phyloP scores from a whole-genome alignment of 371 early-diverging fungal genomes.

The Catenaria anguillulae region DNA sequence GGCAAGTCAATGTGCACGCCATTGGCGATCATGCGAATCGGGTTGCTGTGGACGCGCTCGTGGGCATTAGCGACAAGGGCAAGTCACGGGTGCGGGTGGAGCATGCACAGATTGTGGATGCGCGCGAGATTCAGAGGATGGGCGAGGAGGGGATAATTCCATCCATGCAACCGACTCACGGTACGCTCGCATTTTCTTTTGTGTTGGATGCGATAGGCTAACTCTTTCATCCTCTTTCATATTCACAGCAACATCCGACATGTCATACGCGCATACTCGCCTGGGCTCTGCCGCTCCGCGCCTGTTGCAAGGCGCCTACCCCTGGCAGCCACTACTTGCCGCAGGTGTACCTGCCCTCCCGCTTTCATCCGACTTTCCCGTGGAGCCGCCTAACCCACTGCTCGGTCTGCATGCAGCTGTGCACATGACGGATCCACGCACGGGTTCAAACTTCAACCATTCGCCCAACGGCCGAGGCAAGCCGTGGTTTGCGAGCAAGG shows the following conservation, averaged over 20 bases:
- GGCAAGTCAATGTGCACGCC: slow-evolving; percentile 27
- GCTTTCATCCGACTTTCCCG: slow-evolving; percentile 30
- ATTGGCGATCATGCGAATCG: slow-evolving; percentile 30
- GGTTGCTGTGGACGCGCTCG: slow-evolving; percentile 20
- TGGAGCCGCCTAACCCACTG: slow-evolving; percentile 26
- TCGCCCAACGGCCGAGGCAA: not conserved
- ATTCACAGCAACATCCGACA: slow-evolving; percentile 24
- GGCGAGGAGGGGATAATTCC: slow-evolving; percentile 23
- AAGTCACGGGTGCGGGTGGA: slow-evolving; percentile 20
- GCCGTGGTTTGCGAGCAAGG: not conserved
- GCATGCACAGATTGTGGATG: slow-evolving; percentile 25
- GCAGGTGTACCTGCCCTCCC: slow-evolving; percentile 18
- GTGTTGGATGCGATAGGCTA: no score
- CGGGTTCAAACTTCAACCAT: no score
- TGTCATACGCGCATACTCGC: slow-evolving; percentile 22
- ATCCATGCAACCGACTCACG: slow-evolving; percentile 34
- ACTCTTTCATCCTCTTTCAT: no score
- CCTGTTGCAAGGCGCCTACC: slow-evolving; percentile 19
- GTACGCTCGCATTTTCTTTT: slow-evolving; percentile 8
- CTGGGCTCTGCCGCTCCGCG: slow-evolving; percentile 14
- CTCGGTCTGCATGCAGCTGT: slow-evolving; percentile 30
- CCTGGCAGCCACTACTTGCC: slow-evolving; percentile 22
- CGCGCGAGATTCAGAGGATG: slow-evolving; percentile 20
- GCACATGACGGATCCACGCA: slow-evolving; percentile 6
- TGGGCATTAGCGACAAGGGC: slow-evolving; percentile 8